Evolutionary conservation across 2,329 filamentous ascomycete genomes (phyloP), one percentile per base, ranked within the genome.

Genomic region (Fusarium buharicum): DNA sequence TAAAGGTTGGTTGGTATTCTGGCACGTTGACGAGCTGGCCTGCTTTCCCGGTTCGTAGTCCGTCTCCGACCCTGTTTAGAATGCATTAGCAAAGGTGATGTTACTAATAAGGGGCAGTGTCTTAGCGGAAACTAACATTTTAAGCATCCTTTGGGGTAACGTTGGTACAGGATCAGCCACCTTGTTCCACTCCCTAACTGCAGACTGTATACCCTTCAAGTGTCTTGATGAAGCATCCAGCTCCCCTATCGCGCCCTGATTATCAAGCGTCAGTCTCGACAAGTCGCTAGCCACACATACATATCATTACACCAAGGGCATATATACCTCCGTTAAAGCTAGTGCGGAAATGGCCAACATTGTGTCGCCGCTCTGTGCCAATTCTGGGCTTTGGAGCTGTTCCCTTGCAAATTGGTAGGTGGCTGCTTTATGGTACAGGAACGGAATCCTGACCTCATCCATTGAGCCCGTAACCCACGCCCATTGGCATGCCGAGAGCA

Each of bases 401-500:
- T 78, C 74, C 57, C 78, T 77, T 44, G 79, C 78, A 55, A 79
- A 81, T 49, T 78, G 76, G 66, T 81, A 81, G 11, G 79, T 79
- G 43, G 79, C 77, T 22, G 79, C 72, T 61, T 81, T 81, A 66
- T 80, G 78, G 53, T 81, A 79, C 47, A 80, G 72, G 61, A 80
- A 80, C 11, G 78, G 77, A 18, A 80, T 72, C 62, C 77, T 75
- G 62, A 79, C 78, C 47, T 77, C 73, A 48, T 80, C 78, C 64
- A 78, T 75, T 47, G 78, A 78, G 27, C 78, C 78, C 3, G 76
- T 79, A 40, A 78, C 75, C 79, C 78, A 81, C 20, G 77, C 77
- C 77, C 77, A 80, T 47, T 81, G 79, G 47, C 79, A 75, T 20
- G 77, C 77, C 17, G 79, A 79, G 59, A 81, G 72, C 59, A 80